Evolutionary conservation across 1,139 yeast species (phyloP).

Genomic region (Blastobotrys malaysiensis): DNA sequence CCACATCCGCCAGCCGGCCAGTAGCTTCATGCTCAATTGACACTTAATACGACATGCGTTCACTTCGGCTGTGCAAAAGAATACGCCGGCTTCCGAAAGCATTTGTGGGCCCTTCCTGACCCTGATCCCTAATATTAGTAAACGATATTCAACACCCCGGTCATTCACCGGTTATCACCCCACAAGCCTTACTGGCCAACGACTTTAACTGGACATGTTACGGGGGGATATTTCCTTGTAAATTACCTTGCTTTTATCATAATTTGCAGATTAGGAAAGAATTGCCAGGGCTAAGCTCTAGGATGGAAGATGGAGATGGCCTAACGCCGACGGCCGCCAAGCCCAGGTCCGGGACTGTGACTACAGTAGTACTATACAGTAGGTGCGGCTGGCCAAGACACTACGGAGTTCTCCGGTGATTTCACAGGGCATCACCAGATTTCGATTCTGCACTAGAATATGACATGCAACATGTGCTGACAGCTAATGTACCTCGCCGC

Average conservation of each 20-base stretch:
- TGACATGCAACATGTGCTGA: neutral
- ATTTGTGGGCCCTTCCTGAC: too few relatives aligned
- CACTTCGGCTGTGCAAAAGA: neutral
- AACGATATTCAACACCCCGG: too few relatives aligned
- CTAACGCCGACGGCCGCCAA: neutral
- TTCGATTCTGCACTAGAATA: neutral
- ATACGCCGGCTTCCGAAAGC: too few relatives aligned
- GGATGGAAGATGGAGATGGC: too few relatives aligned
- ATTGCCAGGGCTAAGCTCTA: neutral
- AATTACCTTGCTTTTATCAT: too few relatives aligned
- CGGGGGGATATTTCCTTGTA: too few relatives aligned
- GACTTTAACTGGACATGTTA: too few relatives aligned
- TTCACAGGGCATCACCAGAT: neutral
- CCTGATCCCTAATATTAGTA: too few relatives aligned
- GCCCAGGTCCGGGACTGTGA: neutral
- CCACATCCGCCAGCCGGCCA: neutral
- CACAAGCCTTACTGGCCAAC: too few relatives aligned
- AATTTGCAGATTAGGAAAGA: neutral
- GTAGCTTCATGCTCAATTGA: neutral
- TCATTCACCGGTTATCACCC: too few relatives aligned
- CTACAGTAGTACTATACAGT: neutral
- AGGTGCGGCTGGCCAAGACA: neutral
- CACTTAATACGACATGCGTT: too few relatives aligned
- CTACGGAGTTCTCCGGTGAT: neutral
- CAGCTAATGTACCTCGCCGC: neutral